Base-by-base conservation (phyloP, 106 monocot genomes). In the Apostasia ramifera region DNA sequence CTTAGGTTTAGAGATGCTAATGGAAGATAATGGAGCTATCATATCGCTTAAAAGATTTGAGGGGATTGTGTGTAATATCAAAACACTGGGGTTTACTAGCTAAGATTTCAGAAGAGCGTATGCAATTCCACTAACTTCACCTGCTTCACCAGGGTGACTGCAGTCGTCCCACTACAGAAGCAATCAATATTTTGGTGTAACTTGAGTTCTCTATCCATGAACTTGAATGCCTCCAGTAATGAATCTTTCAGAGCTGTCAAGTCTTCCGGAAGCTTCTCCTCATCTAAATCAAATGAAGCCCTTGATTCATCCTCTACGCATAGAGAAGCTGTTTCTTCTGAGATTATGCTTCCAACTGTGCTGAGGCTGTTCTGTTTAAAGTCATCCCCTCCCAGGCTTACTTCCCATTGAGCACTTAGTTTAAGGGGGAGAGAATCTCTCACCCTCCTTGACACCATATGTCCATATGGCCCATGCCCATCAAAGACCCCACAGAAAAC, bases 401-500 rank as follows among this genome's bases (percentile, higher is more conserved):
- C 14, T 65, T 73, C 72, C 81, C 74, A 72, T 37, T 77, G 74
- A 46, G 85, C 55, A 65, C 59, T 73, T 42, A 93, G 70, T 62
- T 82, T 84, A 11, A 77, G 46, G 11, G 93, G 89, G 5, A 89
- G 81, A 40, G 57, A 75, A 81, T 91, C 88, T 65, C 94, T 81
- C 46, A 95, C 94, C 70, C 67, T 85, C 73, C 74, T 85, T 47
- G 94, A 83, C 39, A 95, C 94, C 81, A 91, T 68, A 75, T 95
- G 94, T 40, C 94, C 94, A 65, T 62, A 77, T 53, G 94, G 91
- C 37, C 94, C 94, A 72, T 95, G 94, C 13, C 94, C 94, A 80
- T 95, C 94, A 74, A 95, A 95, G 40, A 95, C 85, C n/a, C 91
- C 94, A 74, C 94, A 95, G 14, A 95, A 91, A 40, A 80, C 66